These are phyloP conservation scores for Citrus sinensis DNA, from an alignment of 345 rosid genomes.

Conservation along the genomic window DNA sequence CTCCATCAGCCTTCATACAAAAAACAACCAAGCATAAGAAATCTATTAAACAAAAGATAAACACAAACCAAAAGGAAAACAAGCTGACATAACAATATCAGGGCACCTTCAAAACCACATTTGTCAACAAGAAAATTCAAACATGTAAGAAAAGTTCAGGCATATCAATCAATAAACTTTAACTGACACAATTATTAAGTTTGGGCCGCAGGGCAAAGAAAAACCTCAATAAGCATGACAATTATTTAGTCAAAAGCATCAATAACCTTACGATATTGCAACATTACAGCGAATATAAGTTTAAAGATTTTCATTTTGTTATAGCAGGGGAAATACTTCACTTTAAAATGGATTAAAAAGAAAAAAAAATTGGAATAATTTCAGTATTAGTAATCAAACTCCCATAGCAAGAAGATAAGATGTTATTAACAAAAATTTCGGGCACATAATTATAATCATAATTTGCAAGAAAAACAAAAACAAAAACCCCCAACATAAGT, in stretches of 20 bases:
- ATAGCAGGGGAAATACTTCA: background rate
- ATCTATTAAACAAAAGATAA: background rate
- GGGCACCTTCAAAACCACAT: background rate
- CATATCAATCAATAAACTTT: background rate
- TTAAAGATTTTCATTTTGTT: background rate
- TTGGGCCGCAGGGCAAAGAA: background rate
- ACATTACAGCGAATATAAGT: background rate
- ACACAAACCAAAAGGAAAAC: background rate
- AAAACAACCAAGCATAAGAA: constrained; percentile 4
- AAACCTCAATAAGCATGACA: background rate
- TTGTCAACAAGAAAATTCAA: background rate
- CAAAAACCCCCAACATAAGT: background rate
- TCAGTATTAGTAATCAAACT: background rate
- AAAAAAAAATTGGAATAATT: background rate
- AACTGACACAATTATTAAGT: background rate
- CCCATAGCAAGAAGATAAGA: background rate
- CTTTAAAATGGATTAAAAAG: background rate
- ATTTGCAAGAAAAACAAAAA: background rate
- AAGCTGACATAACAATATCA: background rate
- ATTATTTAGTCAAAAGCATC: background rate
- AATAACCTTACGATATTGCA: background rate
- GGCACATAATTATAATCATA: background rate
- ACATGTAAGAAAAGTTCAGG: background rate
- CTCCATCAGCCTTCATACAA: constrained; percentile 66
- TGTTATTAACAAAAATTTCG: background rate